These are phyloP conservation scores for Cystobasidium sp. DNA, from an alignment of 1,284 basidiomycete genomes.

Conservation along the genomic window DNA sequence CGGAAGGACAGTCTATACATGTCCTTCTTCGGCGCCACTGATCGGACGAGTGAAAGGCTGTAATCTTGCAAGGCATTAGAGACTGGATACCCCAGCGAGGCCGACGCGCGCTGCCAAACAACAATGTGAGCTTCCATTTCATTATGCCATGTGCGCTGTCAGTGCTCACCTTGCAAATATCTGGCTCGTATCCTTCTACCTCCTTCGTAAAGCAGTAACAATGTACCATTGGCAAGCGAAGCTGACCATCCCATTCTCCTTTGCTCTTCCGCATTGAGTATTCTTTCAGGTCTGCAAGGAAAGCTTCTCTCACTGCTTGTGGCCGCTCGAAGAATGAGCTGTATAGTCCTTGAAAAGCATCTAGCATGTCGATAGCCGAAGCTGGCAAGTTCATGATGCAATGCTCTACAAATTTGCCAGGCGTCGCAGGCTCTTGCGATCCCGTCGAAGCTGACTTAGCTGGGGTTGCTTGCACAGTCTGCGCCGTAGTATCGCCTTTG, in stretches of 20 bases:
- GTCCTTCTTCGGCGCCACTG: conserved; percentile 94
- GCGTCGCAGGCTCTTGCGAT: conserved; percentile 39
- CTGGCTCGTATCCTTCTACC: conserved; percentile 71
- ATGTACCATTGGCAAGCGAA: conserved; percentile 82
- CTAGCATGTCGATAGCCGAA: conserved; percentile 85
- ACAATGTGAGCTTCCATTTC: too few species aligned
- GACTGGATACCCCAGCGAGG: conserved; percentile 67
- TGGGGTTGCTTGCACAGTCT: background rate
- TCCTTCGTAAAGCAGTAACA: conserved; percentile 96
- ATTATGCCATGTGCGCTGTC: too few species aligned
- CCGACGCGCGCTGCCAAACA: conserved; percentile 69
- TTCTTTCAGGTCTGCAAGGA: conserved; percentile 4
- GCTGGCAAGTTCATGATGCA: conserved; percentile 98
- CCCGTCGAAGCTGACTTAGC: background rate
- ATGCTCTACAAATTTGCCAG: conserved; percentile 68
- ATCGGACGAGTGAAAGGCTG: conserved; percentile 77
- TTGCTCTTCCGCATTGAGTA: conserved; percentile 15
- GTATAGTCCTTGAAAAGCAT: conserved; percentile 79
- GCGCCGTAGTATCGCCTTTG: background rate
- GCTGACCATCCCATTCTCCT: conserved; percentile 10
- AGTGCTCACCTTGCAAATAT: conserved; percentile 75
- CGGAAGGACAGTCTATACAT: conserved; percentile 98
- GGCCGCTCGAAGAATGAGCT: conserved; percentile 57
- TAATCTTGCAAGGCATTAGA: conserved; percentile 61
- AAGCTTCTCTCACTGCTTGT: conserved; percentile 57